Conservation (phyloP, 805 yeast genomes). For the Brettanomyces anomalus region DNA sequence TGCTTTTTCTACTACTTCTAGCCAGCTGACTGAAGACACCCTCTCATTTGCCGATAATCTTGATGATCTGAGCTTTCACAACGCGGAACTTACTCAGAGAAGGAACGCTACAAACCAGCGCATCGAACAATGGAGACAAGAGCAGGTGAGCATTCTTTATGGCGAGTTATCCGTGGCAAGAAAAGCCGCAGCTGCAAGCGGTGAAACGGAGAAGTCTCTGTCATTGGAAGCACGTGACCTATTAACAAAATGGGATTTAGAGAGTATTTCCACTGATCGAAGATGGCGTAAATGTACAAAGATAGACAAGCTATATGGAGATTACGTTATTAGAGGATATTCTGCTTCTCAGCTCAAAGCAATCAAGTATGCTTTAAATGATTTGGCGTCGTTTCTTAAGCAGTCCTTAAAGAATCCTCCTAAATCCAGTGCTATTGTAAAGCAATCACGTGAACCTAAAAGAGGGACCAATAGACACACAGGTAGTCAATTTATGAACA, state of each 20-base stretch:
- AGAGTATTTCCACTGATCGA: not conserved
- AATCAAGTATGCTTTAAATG: not conserved
- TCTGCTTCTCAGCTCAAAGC: not conserved
- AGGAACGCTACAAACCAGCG: conserved; percentile 1
- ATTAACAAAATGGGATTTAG: not conserved
- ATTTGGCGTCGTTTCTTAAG: not conserved
- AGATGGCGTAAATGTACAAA: not conserved
- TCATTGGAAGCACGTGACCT: not conserved
- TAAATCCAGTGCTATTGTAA: not conserved
- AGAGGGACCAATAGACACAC: not conserved
- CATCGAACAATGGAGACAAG: conserved; percentile 3
- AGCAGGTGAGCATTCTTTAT: conserved; percentile 3
- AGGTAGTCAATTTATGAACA: conserved; percentile 19
- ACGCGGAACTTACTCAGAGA: not conserved
- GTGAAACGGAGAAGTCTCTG: not conserved
- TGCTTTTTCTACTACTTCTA: too few species aligned
- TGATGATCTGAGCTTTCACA: not conserved
- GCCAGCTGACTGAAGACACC: conserved; percentile 13
- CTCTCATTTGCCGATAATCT: not conserved
- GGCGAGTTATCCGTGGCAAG: not conserved
- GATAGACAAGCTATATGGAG: conserved; percentile 4
- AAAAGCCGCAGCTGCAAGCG: not conserved
- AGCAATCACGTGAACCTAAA: not conserved
- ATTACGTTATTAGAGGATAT: conserved; percentile 2
- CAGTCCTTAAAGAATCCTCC: not conserved